These are phyloP conservation scores for Pseudogymnoascus sp. DNA, from an alignment of 2,329 filamentous ascomycete species.

Conservation along the genomic window DNA sequence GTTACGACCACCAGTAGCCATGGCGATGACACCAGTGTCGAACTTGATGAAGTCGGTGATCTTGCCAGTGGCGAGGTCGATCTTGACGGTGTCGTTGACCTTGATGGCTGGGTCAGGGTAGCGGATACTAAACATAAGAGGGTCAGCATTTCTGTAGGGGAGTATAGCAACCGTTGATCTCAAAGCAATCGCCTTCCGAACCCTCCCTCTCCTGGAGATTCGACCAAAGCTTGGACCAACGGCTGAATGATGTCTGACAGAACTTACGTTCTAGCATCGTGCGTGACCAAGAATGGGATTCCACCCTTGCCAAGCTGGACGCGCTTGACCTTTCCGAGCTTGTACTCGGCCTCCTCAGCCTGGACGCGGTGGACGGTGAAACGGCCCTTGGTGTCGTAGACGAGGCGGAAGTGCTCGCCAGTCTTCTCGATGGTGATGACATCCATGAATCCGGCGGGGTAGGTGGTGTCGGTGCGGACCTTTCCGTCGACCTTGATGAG, in stretches of 20 bases:
- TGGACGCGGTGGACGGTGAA: conserved; percentile 99
- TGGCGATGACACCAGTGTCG: conserved; percentile 95
- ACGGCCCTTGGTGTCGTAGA: conserved; percentile 99
- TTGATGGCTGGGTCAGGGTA: conserved; percentile 98
- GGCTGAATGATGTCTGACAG: conserved; percentile 97
- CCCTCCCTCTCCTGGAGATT: conserved; percentile 24
- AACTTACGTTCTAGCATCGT: conserved; percentile 99
- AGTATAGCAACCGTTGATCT: conserved; percentile 29
- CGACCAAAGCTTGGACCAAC: conserved; percentile 99
- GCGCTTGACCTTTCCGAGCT: conserved; percentile 99
- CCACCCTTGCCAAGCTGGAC: conserved; percentile 98
- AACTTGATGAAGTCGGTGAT: conserved; percentile 97
- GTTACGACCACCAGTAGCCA: conserved; percentile 99
- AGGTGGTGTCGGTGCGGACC: conserved; percentile 97
- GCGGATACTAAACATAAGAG: conserved; percentile 66
- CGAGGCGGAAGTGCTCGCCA: conserved; percentile 98
- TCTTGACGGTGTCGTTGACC: conserved; percentile 99
- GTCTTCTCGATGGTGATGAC: conserved; percentile 99
- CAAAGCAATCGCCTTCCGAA: conserved; percentile 13
- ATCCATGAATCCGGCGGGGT: conserved; percentile 98
- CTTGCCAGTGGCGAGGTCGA: conserved; percentile 94
- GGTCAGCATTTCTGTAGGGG: conserved; percentile 26
- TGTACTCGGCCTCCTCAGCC: conserved; percentile 98
- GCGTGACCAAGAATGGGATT: conserved; percentile 99
- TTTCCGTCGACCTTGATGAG: conserved; percentile 99